phyloP scores from a whole-genome alignment of 768 basidiomycete species.

The Hypholoma fasciculare region DNA sequence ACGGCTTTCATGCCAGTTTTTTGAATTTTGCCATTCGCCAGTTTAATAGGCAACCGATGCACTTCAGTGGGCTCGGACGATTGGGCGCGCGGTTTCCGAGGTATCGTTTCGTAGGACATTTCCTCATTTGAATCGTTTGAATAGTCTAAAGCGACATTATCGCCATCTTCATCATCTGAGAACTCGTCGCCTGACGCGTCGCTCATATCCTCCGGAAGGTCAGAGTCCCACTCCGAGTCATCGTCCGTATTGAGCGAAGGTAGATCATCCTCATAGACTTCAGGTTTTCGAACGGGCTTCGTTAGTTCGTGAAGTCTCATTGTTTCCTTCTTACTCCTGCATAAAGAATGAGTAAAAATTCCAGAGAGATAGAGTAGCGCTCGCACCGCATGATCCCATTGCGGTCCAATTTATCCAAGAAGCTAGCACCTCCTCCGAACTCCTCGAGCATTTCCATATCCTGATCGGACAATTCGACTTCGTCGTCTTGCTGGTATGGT shows the following conservation, averaged over 20 bases:
- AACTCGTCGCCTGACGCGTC: slow-evolving; percentile 17
- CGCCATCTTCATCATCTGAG: slow-evolving; percentile 2
- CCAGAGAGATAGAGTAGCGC: not conserved
- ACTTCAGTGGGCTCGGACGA: slow-evolving; percentile 49
- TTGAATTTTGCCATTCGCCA: slow-evolving; percentile 77
- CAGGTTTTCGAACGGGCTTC: slow-evolving; percentile 50
- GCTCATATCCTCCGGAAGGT: slow-evolving; percentile 23
- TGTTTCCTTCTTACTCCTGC: slow-evolving; percentile 85
- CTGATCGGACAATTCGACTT: slow-evolving; percentile 65
- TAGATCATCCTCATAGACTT: slow-evolving; percentile 52
- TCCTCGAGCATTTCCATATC: slow-evolving; percentile 67
- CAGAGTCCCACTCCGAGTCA: slow-evolving; percentile 20
- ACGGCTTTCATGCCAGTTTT: slow-evolving; percentile 44
- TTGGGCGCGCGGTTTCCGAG: slow-evolving; percentile 50
- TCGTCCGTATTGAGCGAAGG: slow-evolving; percentile 71
- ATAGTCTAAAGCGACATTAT: not conserved
- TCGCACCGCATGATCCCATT: slow-evolving; percentile 79
- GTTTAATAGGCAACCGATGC: slow-evolving; percentile 81
- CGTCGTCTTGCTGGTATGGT: slow-evolving; percentile 47
- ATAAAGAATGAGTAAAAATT: slow-evolving; percentile 2
- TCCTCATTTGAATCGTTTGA: slow-evolving; percentile 61
- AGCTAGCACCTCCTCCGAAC: slow-evolving; percentile 62
- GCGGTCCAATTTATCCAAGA: slow-evolving; percentile 72
- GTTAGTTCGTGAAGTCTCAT: slow-evolving; percentile 65
- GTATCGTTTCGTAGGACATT: slow-evolving; percentile 71